Conservation (phyloP, 2,329 filamentous ascomycete genomes). For the Lachnellula subtilissima region DNA sequence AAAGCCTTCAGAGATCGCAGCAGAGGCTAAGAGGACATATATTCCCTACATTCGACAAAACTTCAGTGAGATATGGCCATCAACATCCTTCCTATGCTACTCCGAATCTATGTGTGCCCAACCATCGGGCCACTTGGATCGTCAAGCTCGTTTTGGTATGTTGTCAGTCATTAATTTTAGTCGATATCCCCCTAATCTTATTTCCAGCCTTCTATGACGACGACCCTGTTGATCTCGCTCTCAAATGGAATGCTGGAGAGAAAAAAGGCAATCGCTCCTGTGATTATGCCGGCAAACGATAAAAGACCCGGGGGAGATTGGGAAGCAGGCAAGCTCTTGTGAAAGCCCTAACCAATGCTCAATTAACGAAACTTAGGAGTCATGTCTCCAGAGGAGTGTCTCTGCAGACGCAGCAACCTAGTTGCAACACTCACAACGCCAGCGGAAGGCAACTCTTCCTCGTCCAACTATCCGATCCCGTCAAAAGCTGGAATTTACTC, state of each 20-base stretch:
- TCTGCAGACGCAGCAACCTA: conserved; percentile 70
- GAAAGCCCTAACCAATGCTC: neutral
- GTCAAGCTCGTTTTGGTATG: conserved; percentile 42
- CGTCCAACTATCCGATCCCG: conserved; percentile 65
- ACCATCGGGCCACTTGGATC: conserved; percentile 7
- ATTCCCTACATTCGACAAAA: conserved; percentile 59
- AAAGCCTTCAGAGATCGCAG: conserved; percentile 65
- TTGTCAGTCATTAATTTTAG: conserved; percentile 14
- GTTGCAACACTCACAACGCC: conserved; percentile 63
- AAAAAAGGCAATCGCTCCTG: conserved; percentile 28
- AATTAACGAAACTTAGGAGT: conserved; percentile 37
- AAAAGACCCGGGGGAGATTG: conserved; percentile 74
- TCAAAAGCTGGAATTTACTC: conserved; percentile 66
- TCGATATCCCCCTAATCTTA: neutral
- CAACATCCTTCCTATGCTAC: conserved; percentile 50
- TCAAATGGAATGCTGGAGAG: conserved; percentile 47
- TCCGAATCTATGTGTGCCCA: conserved; percentile 41
- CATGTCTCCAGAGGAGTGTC: conserved; percentile 64
- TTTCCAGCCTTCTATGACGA: conserved; percentile 43
- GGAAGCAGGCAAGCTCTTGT: conserved; percentile 51
- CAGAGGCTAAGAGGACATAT: conserved; percentile 66
- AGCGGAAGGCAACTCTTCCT: conserved; percentile 42
- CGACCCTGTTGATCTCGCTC: conserved; percentile 56
- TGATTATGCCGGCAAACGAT: conserved; percentile 57
- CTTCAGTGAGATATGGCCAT: conserved; percentile 50